Evolutionary conservation across 164 flowering plant genomes (phyloP), one percentile per base, ranked within the genome.

Genomic region (Protea cynaroides): DNA sequence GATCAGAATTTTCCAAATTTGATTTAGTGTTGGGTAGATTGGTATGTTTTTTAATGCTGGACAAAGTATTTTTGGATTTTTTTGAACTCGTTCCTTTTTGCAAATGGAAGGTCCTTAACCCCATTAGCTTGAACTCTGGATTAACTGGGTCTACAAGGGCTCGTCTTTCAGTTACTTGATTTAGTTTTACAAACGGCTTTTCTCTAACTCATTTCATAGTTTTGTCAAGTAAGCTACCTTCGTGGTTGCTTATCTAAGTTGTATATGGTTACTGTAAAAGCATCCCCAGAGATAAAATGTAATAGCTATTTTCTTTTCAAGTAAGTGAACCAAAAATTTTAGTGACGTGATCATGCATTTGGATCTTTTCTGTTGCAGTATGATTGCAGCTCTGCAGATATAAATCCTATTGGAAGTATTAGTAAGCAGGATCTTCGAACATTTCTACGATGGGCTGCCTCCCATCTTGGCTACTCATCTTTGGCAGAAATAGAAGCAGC

Each of bases 361-460:
- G 1, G 23, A 7, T 55, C 58, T 51, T 29, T 65, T 65, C 66
- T 62, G 1, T 56, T 23, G n/a, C 83, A 89, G 98, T 94, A 94
- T 69, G 99, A 89, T 76, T 94, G 99, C 80, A 94, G 99, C 78
- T 82, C 99, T 24, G 99, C 97, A 61, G 97, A 94, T 73, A 89
- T 94, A 68, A 94, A 94, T 83, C 99, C 99, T 37, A 94, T 94
- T 29, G 99, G 99, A 67, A 86, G 99, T 75, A 82, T 94, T 37
- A 94, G 96, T 71, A 94, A 94, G 81, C 85, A 81, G 72, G 99
- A 94, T 78, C 83, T 94, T 59, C 85, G 97, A 40, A 69, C 76
- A 50, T 94, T 94, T 75, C 78, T 94, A 55, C 66, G 75, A 53
- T 94, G 99, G 99, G 99, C 95, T 78, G 90, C 97, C 36, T 64